Evolutionary conservation across 129 eudicot species (phyloP).

Genomic region (Tagetes erecta): DNA sequence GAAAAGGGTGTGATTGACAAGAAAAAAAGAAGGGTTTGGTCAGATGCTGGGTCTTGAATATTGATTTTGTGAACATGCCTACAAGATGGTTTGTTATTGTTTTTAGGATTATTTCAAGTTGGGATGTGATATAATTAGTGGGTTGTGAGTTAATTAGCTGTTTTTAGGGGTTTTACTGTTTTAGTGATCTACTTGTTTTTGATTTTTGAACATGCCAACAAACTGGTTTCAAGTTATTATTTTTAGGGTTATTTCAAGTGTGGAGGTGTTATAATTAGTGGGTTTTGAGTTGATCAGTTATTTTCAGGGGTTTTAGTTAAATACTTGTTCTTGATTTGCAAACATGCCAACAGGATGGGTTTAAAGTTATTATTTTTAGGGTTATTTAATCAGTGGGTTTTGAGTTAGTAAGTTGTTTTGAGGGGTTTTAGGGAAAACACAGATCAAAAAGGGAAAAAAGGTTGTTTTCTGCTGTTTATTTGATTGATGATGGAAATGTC

Average conservation of each 20-base stretch:
- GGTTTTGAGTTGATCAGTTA: slow-evolving; percentile 21
- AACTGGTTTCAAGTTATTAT: not conserved
- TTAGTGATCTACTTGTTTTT: slow-evolving; percentile 10
- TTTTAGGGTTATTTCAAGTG: not conserved
- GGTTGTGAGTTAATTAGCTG: slow-evolving; percentile 20
- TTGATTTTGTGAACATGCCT: slow-evolving; percentile 17
- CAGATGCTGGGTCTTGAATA: slow-evolving; percentile 1
- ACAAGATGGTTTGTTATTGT: not conserved
- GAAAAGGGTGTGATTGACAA: slow-evolving; percentile 26
- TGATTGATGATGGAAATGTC: slow-evolving; percentile 31
- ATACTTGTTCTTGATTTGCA: slow-evolving; percentile 2
- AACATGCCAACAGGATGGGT: slow-evolving; percentile 5
- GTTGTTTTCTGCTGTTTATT: slow-evolving; percentile 1
- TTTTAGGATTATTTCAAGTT: not conserved
- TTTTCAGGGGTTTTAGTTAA: slow-evolving; percentile 12
- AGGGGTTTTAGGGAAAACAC: slow-evolving; percentile 12
- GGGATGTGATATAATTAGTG: slow-evolving; percentile 25
- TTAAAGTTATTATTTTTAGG: not conserved
- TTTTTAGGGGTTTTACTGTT: slow-evolving; percentile 13
- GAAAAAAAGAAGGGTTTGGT: slow-evolving; percentile 30
- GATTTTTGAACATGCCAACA: slow-evolving; percentile 12
- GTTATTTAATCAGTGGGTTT: too few relatives aligned
- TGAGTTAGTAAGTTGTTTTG: not conserved
- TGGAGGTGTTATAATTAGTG: slow-evolving; percentile 18
- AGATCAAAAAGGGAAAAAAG: slow-evolving; percentile 5